phyloP scores from a whole-genome alignment of 2,329 filamentous ascomycete genomes.

The Lecanoromycetidae sp. region DNA sequence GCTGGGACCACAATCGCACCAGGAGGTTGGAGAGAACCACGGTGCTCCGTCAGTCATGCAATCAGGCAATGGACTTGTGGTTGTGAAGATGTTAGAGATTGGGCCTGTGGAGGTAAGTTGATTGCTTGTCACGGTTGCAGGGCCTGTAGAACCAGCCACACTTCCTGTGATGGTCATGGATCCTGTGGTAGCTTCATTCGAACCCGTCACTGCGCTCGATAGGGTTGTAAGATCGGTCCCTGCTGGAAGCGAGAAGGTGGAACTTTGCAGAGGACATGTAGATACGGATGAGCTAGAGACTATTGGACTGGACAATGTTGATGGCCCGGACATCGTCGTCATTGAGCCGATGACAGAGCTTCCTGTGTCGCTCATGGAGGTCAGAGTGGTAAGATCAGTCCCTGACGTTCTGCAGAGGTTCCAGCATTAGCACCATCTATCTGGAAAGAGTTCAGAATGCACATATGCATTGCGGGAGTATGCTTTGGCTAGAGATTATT shows the following conservation, averaged over 20 bases:
- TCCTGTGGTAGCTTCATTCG: background rate
- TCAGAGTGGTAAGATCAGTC: no score
- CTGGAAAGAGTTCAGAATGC: no score
- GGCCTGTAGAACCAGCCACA: background rate
- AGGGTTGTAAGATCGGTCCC: background rate
- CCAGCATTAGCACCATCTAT: no score
- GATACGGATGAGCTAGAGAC: background rate
- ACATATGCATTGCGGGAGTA: no score
- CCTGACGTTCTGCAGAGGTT: no score
- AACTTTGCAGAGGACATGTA: background rate
- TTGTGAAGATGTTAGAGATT: background rate
- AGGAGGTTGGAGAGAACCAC: constrained; percentile 6
- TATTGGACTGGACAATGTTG: background rate
- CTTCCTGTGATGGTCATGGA: background rate
- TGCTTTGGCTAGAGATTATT: no score
- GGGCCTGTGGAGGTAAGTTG: background rate
- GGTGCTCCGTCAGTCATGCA: constrained; percentile 3
- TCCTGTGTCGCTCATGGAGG: background rate
- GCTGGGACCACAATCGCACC: constrained; percentile 2
- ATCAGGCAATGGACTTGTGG: background rate
- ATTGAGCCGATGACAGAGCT: background rate
- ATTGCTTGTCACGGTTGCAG: no score
- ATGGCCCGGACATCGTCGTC: background rate
- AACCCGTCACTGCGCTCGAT: background rate
- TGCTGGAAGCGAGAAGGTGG: background rate